These are phyloP conservation scores for Torulaspora gathmanii DNA, from an alignment of 805 yeast genomes.

Conservation along the genomic window DNA sequence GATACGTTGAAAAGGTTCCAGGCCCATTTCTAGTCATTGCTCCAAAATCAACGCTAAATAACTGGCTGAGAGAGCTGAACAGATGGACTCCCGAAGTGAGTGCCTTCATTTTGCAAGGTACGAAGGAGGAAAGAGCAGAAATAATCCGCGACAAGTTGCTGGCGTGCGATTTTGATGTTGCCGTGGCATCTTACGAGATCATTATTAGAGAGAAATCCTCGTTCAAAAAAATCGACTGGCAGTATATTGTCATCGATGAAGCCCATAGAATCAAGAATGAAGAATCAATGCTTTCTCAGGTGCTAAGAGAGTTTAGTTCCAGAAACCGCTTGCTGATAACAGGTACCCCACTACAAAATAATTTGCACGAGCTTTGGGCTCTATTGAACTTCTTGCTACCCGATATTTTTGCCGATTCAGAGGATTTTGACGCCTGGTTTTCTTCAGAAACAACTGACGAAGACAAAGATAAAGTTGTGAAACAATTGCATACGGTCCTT, in stretches of 20 bases:
- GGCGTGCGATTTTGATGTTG: conserved; percentile 65
- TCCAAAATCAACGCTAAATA: conserved; percentile 76
- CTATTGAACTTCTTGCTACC: conserved; percentile 70
- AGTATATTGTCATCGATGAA: conserved; percentile 70
- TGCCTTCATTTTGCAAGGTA: conserved; percentile 68
- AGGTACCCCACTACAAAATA: conserved; percentile 79
- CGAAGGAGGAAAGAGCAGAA: conserved; percentile 58
- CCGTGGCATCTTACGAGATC: conserved; percentile 69
- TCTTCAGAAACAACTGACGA: conserved; percentile 40
- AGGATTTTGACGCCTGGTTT: conserved; percentile 75
- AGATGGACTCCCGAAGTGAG: conserved; percentile 78
- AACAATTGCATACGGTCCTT: conserved; percentile 69
- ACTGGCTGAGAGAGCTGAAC: conserved; percentile 73
- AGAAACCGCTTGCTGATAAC: conserved; percentile 67
- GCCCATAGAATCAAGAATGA: conserved; percentile 82
- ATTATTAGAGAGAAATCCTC: conserved; percentile 69
- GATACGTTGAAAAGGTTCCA: conserved; percentile 52
- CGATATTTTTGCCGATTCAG: conserved; percentile 70
- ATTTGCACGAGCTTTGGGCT: conserved; percentile 79
- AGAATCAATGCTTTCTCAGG: conserved; percentile 65
- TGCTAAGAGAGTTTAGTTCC: conserved; percentile 66
- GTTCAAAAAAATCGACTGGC: conserved; percentile 66
- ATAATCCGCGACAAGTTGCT: conserved; percentile 48
- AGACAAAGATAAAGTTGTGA: conserved; percentile 50
- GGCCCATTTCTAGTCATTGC: conserved; percentile 77